phyloP scores from a whole-genome alignment of 345 rosid genomes.

The Toxicodendron radicans region DNA sequence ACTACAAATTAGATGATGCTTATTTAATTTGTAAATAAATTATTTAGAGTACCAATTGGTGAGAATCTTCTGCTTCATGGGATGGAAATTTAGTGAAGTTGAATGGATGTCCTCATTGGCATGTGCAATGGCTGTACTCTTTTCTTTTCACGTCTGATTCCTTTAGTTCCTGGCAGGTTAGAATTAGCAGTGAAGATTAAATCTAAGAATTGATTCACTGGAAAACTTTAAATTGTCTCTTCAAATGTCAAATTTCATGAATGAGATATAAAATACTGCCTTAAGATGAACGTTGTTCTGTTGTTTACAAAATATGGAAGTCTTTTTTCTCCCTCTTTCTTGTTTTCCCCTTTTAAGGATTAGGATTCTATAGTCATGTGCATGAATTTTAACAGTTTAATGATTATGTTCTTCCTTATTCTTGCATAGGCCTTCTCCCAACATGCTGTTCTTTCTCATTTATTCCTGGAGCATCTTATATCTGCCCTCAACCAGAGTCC shows the following conservation, averaged over 20 bases:
- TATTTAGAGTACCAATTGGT: not conserved
- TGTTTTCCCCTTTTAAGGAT: not conserved
- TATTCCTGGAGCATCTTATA: conserved; percentile 81
- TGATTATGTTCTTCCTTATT: conserved; percentile 17
- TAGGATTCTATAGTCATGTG: not conserved
- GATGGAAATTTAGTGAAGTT: conserved; percentile 2
- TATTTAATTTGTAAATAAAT: not conserved
- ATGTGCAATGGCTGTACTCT: not conserved
- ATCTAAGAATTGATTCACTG: not conserved
- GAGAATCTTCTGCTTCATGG: not conserved
- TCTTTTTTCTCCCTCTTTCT: not conserved
- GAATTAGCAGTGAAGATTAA: no score
- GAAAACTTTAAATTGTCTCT: not conserved
- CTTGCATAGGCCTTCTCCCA: conserved; percentile 76
- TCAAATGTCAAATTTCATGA: not conserved
- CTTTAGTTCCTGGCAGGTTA: not conserved
- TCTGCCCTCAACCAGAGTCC: conserved; percentile 66
- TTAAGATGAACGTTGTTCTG: conserved; percentile 1
- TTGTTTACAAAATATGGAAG: not conserved
- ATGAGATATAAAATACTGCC: not conserved
- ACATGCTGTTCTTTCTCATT: conserved; percentile 66
- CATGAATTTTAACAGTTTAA: conserved; percentile 6
- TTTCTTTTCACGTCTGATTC: not conserved
- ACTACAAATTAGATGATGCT: not conserved
- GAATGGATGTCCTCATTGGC: not conserved